A percentile compares a stretch with the other conserved stretches of the same genome.
Evolutionary conservation across 129 eudicot species (phyloP).

Genomic region (Apium graveolens): DNA sequence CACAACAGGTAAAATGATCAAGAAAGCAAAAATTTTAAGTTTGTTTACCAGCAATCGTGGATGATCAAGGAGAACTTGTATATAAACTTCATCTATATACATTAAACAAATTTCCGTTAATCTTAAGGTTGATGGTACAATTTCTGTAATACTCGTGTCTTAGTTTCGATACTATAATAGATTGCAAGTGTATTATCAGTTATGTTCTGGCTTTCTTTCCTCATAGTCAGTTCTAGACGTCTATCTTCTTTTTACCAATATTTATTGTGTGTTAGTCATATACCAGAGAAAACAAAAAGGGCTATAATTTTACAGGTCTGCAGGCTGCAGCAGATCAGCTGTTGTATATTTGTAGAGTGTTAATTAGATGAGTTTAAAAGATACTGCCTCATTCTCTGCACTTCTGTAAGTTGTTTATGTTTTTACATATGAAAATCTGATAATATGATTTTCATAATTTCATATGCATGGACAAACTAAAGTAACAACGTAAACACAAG

Average conservation of each 20-base stretch:
- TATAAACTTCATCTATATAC: background rate
- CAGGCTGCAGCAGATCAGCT: background rate
- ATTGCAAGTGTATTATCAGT: background rate
- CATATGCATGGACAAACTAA: background rate
- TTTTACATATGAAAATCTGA: background rate
- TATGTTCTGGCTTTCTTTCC: background rate
- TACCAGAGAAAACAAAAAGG: background rate
- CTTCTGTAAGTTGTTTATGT: background rate
- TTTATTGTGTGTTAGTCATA: background rate
- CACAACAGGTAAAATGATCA: slow-evolving; percentile 14
- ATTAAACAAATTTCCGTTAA: background rate
- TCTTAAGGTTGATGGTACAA: background rate
- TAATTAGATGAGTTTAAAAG: background rate
- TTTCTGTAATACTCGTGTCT: background rate
- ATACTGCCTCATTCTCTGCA: background rate
- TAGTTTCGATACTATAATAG: background rate
- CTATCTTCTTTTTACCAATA: background rate
- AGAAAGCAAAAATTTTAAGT: background rate
- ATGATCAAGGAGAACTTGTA: background rate
- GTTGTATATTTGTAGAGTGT: background rate
- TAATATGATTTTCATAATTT: background rate
- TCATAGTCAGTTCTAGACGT: background rate
- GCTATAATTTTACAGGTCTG: background rate
- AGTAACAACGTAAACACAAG: background rate
- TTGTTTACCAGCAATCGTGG: background rate